Evolutionary conservation across 1,284 basidiomycete genomes (phyloP).

Genomic region (Trametes hirsuta): DNA sequence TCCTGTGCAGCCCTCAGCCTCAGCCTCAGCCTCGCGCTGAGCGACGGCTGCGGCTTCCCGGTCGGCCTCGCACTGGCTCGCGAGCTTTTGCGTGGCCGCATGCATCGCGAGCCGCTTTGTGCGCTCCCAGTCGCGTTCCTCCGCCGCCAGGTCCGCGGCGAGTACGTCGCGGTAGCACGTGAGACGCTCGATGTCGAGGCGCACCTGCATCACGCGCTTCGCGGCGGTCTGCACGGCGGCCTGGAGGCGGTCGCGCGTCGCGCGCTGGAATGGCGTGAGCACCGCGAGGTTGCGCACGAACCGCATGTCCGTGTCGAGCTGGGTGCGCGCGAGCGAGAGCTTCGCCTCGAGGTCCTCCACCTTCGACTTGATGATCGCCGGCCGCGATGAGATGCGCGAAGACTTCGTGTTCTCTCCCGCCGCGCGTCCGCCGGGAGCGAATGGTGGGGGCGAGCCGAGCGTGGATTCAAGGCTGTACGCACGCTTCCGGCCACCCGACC

Average conservation of each 20-base stretch:
- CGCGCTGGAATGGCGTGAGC: conserved; percentile 84
- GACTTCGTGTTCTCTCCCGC: conserved; percentile 15
- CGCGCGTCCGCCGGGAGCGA: not conserved
- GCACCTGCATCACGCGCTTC: conserved; percentile 65
- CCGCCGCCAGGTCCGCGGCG: conserved; percentile 71
- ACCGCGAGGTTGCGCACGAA: conserved; percentile 83
- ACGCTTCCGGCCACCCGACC: conserved; percentile 31
- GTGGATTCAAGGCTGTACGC: conserved; percentile 40
- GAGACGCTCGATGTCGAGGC: conserved; percentile 77
- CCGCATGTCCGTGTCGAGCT: conserved; percentile 75
- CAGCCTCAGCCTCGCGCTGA: conserved; percentile 7
- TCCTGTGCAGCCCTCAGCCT: conserved; percentile 3
- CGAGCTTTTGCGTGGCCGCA: conserved; percentile 70
- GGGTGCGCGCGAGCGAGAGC: conserved; percentile 58
- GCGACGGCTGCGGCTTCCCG: not conserved
- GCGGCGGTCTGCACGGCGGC: conserved; percentile 66
- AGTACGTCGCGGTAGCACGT: conserved; percentile 79
- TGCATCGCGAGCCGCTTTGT: conserved; percentile 74
- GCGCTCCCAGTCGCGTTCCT: conserved; percentile 68
- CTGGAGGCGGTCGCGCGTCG: conserved; percentile 79
- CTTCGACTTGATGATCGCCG: conserved; percentile 62
- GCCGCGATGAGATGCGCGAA: conserved; percentile 50
- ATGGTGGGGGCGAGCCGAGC: conserved; percentile 24
- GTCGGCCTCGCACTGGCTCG: conserved; percentile 37
- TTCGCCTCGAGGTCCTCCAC: conserved; percentile 66